Base-by-base conservation (phyloP, 208 protist species). In the Acanthamoeba royreba region DNA sequence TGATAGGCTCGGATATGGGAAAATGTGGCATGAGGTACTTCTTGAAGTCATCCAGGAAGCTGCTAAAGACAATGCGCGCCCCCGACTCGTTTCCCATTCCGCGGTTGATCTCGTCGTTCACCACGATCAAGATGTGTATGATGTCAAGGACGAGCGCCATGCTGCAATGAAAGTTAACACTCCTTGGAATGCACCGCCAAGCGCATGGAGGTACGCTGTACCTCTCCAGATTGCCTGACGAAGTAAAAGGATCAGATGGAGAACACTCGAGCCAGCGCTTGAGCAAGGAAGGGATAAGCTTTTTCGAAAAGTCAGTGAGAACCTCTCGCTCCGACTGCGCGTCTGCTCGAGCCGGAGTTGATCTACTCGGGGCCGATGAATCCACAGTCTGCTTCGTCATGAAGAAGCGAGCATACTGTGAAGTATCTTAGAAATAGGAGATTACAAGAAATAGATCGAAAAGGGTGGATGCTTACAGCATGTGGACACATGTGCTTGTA, bases 21-120 rank as follows among this genome's bases (percentile, higher is more conserved):
- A 85, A 85, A 45, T 85, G 74, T 8, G 74, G 74, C 74, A 85
- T 85, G n/a, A 85, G 74, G 45, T 85, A 85, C 22, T 85, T 85
- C 38, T 22, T 49, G 43, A 85, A 85, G 33, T 85, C 74, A 28
- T 25, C 74, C 0, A 85, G 45, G 42, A 85, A 85, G 43, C 25
- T 9, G n/a, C 43, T 13, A 31, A 85, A 85, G n/a, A 53, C 40
- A 9, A 25, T 38, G n/a, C 25, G 22, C n/a, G 19, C 43, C 2
- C 13, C 42, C 0, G 33, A 45, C 74, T 55, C 74, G 45, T 33
- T 45, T 17, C 40, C 74, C 43, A 31, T 8, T 38, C 22, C n/a
- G 58, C 13, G 8, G 58, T 55, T 49, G 19, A 45, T n/a, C 74
- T 85, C 53, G n/a, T 55, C 74, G 74, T 85, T 49, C 43, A 85